These are phyloP conservation scores for Cyathus olla DNA, from an alignment of 1,284 basidiomycete species.

Conservation along the genomic window DNA sequence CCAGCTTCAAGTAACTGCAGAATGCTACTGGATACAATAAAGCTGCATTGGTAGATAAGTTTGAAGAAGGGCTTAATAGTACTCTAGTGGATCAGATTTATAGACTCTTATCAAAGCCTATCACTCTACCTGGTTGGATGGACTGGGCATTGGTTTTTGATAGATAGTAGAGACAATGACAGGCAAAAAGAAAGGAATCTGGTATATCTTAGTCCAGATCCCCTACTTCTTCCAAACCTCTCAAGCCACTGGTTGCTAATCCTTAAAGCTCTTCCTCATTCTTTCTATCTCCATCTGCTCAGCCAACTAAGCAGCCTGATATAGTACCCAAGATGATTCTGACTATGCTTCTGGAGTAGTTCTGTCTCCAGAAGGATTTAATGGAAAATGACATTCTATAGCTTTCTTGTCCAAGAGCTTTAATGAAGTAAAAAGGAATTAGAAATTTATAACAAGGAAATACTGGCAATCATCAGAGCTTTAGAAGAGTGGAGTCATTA, in stretches of 20 bases:
- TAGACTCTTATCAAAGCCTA: background rate
- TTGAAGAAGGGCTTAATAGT: background rate
- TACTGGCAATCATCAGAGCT: conserved; percentile 52
- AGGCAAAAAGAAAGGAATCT: background rate
- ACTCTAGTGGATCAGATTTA: background rate
- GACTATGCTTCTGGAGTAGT: conserved; percentile 36
- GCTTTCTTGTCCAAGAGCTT: conserved; percentile 40
- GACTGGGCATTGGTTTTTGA: background rate
- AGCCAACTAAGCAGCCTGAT: background rate
- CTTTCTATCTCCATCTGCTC: background rate
- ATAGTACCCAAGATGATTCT: conserved; percentile 25
- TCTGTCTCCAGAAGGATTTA: conserved; percentile 29
- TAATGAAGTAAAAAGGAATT: conserved; percentile 48
- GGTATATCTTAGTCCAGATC: background rate
- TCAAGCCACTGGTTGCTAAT: background rate
- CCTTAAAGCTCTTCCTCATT: background rate
- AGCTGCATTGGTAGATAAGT: background rate
- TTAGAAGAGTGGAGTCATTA: conserved; percentile 53
- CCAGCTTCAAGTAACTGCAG: background rate
- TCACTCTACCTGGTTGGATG: background rate
- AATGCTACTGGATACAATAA: background rate
- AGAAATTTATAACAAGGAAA: conserved; percentile 60
- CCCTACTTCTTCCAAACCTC: background rate
- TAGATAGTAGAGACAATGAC: background rate
- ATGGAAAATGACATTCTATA: conserved; percentile 36